Evolutionary conservation across 2,329 filamentous ascomycete species (phyloP).

Genomic region (Endoconidiophora laricicola): DNA sequence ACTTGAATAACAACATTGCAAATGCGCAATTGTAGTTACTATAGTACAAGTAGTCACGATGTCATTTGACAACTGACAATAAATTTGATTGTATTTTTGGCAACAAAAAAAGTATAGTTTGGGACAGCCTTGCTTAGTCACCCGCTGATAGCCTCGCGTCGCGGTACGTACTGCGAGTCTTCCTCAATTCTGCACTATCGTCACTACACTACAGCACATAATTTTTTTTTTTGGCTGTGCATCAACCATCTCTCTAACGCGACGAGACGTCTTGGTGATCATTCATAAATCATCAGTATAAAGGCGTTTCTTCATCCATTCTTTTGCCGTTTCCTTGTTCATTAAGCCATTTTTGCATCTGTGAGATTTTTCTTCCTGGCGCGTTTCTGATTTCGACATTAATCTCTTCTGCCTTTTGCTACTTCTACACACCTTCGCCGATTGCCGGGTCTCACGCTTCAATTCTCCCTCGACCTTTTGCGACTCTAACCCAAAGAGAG

Average conservation of each 20-base stretch:
- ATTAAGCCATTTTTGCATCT: neutral
- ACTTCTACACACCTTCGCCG: neutral
- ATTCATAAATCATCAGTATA: neutral
- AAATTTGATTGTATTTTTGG: too few relatives aligned
- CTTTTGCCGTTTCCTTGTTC: constrained; percentile 5
- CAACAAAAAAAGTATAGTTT: too few relatives aligned
- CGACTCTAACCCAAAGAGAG: neutral
- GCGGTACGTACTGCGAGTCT: neutral
- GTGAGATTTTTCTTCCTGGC: neutral
- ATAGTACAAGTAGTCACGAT: too few relatives aligned
- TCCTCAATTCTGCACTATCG: neutral
- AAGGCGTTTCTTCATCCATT: constrained; percentile 7
- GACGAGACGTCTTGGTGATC: constrained; percentile 3
- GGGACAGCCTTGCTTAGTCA: constrained; percentile 12
- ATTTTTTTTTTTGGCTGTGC: neutral
- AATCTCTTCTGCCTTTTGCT: neutral
- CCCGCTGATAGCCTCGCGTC: constrained; percentile 7
- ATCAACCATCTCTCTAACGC: constrained; percentile 4
- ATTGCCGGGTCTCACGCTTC: constrained; percentile 2
- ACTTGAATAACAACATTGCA: too few relatives aligned
- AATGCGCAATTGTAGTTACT: too few relatives aligned
- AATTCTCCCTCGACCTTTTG: neutral
- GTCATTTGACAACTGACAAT: too few relatives aligned
- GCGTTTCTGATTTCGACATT: constrained; percentile 5
- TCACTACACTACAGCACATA: neutral